phyloP scores from a whole-genome alignment of 805 yeast genomes.

The Hanseniaspora singularis region DNA sequence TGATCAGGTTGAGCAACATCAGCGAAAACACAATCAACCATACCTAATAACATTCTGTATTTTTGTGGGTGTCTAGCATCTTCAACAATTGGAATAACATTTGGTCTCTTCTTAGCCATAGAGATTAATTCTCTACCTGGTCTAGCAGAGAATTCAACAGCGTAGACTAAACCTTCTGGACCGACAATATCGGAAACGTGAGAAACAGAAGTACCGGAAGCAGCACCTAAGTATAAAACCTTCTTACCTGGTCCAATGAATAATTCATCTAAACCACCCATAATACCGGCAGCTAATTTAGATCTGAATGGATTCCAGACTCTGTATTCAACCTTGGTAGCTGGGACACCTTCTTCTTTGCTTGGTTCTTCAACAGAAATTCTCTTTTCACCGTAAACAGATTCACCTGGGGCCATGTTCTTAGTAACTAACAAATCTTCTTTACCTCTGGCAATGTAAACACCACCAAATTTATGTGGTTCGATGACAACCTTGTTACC shows the following conservation, averaged over 20 bases:
- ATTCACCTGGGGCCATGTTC: slow-evolving; percentile 96
- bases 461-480: slow-evolving; percentile 98
- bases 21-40: slow-evolving; percentile 98
- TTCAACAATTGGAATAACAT: slow-evolving; percentile 95
- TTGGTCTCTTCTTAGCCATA: slow-evolving; percentile 99
- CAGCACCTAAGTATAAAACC: slow-evolving; percentile 96
- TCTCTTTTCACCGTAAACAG: slow-evolving; percentile 97
- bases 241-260: slow-evolving; percentile 97
- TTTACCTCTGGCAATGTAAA: slow-evolving; percentile 98
- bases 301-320: slow-evolving; percentile 99
- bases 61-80: slow-evolving; percentile 99
- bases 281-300: slow-evolving; percentile 98
- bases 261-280: slow-evolving; percentile 98
- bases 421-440: slow-evolving; percentile 96
- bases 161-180: slow-evolving; percentile 97
- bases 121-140: slow-evolving; percentile 98
- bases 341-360: slow-evolving; percentile 72
- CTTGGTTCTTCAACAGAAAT: slow-evolving; percentile 87
- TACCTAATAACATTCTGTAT: slow-evolving; percentile 96
- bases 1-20: slow-evolving; percentile 99
- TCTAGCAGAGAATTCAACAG: slow-evolving; percentile 98
- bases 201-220: slow-evolving; percentile 97
- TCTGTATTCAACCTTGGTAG: slow-evolving; percentile 95
- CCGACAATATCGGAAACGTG: slow-evolving; percentile 98
- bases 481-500: slow-evolving; percentile 96